Conservation (phyloP, 208 protist species). For the Crithidia expoeki region DNA sequence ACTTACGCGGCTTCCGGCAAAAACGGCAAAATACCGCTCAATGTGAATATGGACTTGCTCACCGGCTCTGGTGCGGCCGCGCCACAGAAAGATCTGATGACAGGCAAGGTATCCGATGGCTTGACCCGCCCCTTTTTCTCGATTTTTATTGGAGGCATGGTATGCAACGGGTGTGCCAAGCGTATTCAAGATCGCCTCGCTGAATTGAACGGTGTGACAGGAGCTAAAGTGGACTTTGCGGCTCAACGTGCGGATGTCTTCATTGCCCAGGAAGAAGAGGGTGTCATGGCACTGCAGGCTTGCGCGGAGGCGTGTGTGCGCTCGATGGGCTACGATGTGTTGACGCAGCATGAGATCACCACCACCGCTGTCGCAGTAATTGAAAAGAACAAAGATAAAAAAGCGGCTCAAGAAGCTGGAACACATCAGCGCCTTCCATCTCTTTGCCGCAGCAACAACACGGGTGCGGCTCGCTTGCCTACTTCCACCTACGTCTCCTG, state of each 20-base stretch:
- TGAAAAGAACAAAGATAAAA: not conserved
- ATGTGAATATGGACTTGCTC: slow-evolving; percentile 1
- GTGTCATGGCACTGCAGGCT: not conserved
- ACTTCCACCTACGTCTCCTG: slow-evolving; percentile 4
- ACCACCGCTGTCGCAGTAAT: not conserved
- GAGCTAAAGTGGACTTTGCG: slow-evolving; percentile 46
- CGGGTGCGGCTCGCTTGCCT: not conserved
- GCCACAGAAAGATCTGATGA: not conserved
- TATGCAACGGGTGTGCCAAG: slow-evolving; percentile 61
- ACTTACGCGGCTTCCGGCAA: not conserved
- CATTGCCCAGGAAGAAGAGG: not conserved
- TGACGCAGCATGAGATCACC: not conserved
- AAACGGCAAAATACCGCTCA: not conserved
- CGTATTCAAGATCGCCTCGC: slow-evolving; percentile 43
- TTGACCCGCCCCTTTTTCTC: not conserved
- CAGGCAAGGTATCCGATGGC: not conserved
- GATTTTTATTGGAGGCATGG: slow-evolving; percentile 65
- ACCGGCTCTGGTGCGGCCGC: not conserved
- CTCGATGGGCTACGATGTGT: slow-evolving; percentile 30
- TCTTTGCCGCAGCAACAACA: slow-evolving; percentile 17
- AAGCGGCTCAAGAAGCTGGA: not conserved
- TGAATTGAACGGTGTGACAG: slow-evolving; percentile 29
- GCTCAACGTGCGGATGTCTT: slow-evolving; percentile 17
- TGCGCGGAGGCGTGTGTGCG: slow-evolving; percentile 12
- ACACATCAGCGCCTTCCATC: not conserved